A percentile compares a stretch with the other conserved stretches of the same genome.
Conservation (phyloP, 441 rosid genomes). For the Brassica hybrid region DNA sequence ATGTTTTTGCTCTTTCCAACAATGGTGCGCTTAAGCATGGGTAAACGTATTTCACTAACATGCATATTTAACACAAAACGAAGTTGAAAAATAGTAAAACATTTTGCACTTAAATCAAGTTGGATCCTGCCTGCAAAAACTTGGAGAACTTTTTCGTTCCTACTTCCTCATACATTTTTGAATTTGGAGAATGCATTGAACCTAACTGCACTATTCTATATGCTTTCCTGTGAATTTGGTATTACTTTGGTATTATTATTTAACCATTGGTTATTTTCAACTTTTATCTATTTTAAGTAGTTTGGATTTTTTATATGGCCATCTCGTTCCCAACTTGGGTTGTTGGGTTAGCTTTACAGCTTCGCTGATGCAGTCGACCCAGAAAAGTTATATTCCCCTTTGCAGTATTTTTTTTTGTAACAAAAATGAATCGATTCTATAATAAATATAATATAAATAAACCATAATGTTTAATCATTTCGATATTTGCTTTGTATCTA, state of each 20-base stretch:
- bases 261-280: slow-evolving; percentile 31
- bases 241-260: slow-evolving; percentile 30
- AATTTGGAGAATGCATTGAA: slow-evolving; percentile 37
- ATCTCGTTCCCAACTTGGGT: slow-evolving; percentile 37
- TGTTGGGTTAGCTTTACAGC: slow-evolving; percentile 27
- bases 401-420: background rate
- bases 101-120: slow-evolving; percentile 19
- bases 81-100: background rate
- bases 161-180: slow-evolving; percentile 8
- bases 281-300: slow-evolving; percentile 27
- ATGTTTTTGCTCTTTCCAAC: background rate
- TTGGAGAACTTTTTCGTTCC: background rate
- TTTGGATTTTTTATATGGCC: slow-evolving; percentile 21
- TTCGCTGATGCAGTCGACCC: slow-evolving; percentile 19
- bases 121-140: slow-evolving; percentile 22
- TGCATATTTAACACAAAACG: background rate
- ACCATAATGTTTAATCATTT: background rate
- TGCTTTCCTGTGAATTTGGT: slow-evolving; percentile 31
- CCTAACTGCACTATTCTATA: slow-evolving; percentile 33
- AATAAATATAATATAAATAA: background rate
- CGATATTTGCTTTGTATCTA: background rate
- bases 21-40: background rate
- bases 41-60: background rate
- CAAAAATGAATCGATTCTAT: background rate
- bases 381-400: slow-evolving; percentile 25